Conservation (phyloP, 441 rosid genomes). For the Eutrema salsugineum region DNA sequence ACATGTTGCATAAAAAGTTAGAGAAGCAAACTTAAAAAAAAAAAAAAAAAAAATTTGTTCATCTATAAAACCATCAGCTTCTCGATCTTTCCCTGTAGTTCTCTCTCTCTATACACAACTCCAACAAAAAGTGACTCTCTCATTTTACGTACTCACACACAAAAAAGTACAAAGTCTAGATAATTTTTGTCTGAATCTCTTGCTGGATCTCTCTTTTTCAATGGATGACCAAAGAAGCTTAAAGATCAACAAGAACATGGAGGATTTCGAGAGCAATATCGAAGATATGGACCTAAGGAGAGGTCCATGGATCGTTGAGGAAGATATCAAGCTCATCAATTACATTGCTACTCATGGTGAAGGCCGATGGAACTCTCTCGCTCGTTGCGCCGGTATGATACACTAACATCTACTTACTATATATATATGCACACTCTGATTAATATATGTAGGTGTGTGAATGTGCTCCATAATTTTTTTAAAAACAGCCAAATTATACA, state of each 20-base stretch:
- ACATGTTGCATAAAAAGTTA: conserved; percentile 22
- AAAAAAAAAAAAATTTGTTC: too few relatives aligned
- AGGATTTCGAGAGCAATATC: conserved; percentile 5
- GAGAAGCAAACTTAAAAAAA: neutral
- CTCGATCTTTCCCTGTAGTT: conserved; percentile 19
- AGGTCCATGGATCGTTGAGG: conserved; percentile 70
- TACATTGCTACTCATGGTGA: conserved; percentile 57
- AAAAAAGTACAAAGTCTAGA: neutral
- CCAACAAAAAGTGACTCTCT: conserved; percentile 27
- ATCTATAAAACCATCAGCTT: conserved; percentile 26
- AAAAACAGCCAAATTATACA: neutral
- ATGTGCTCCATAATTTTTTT: neutral
- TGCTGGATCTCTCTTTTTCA: conserved; percentile 23
- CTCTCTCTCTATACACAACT: conserved; percentile 43
- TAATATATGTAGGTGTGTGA: neutral
- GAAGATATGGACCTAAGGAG: conserved; percentile 48
- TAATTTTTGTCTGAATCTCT: conserved; percentile 8
- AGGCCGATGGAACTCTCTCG: conserved; percentile 64
- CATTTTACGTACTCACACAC: neutral
- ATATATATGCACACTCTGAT: neutral
- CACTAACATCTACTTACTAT: neutral
- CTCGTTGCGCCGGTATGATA: conserved; percentile 51
- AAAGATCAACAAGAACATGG: conserved; percentile 19
- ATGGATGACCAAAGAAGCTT: conserved; percentile 44
- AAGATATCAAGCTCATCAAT: conserved; percentile 56